These are phyloP conservation scores for Amaranthus hypochondriacus DNA, from an alignment of 148 eudicot genomes.

Conservation along the genomic window DNA sequence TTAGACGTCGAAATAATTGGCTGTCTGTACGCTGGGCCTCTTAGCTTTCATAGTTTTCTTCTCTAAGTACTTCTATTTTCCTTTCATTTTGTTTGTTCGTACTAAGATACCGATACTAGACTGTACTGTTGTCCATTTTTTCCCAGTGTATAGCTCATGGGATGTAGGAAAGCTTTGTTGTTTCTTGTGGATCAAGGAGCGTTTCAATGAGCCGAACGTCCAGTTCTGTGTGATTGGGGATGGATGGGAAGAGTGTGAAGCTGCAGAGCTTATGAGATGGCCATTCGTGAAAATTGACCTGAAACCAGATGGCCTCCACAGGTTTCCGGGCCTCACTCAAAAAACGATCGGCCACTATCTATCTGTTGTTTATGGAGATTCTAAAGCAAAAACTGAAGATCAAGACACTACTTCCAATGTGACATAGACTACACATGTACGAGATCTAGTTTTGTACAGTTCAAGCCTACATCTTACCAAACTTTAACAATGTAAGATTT, in stretches of 20 bases:
- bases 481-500: slow-evolving; percentile 1
- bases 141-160: slow-evolving; percentile 95
- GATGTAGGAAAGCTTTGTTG: slow-evolving; percentile 83
- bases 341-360: slow-evolving; percentile 62
- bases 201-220: slow-evolving; percentile 58
- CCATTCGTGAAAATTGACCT: slow-evolving; percentile 82
- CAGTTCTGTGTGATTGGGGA: slow-evolving; percentile 91
- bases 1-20: not conserved
- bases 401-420: slow-evolving; percentile 18
- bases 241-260: slow-evolving; percentile 96
- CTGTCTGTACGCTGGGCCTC: not conserved
- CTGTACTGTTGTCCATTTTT: not conserved
- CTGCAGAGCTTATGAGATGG: slow-evolving; percentile 77
- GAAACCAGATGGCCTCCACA: slow-evolving; percentile 53
- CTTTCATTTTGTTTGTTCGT: not conserved
- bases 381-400: slow-evolving; percentile 33
- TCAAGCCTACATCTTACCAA: not conserved
- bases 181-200: slow-evolving; percentile 68
- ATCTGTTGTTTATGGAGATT: slow-evolving; percentile 56
- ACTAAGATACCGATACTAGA: not conserved
- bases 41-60: not conserved
- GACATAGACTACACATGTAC: slow-evolving; percentile 7
- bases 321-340: slow-evolving; percentile 76
- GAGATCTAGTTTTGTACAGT: slow-evolving; percentile 13
- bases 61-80: not conserved